Conservation (phyloP, 306 rosid species). For the Casuarina glauca region DNA sequence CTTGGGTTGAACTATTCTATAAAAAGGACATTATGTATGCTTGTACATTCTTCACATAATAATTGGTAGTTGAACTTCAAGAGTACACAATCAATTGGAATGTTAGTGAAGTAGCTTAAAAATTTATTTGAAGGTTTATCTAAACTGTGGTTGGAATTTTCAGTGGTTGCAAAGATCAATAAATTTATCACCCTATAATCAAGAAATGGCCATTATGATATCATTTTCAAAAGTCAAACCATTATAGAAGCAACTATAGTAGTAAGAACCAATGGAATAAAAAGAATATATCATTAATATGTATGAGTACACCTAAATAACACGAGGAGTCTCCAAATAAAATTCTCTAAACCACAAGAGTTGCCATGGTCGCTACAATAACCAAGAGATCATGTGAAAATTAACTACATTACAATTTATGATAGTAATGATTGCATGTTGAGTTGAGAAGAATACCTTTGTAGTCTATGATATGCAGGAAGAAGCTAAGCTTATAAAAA, state of each 20-base stretch:
- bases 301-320: conserved; percentile 74
- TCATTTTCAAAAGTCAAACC: neutral
- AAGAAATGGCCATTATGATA: neutral
- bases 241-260: neutral
- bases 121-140: neutral
- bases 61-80: neutral
- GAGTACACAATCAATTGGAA: neutral
- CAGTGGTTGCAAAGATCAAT: neutral
- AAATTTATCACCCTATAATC: neutral
- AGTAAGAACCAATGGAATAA: neutral
- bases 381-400: conserved; percentile 17
- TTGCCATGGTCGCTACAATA: conserved; percentile 75
- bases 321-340: conserved; percentile 94
- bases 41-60: neutral
- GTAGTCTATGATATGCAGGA: conserved; percentile 85
- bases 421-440: neutral
- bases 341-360: conserved; percentile 97
- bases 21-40: neutral
- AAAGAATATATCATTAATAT: neutral
- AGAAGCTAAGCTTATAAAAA: conserved; percentile 95
- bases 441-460: conserved; percentile 55
- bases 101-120: neutral
- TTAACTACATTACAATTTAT: conserved; percentile 1
- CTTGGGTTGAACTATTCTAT: neutral
- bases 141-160: neutral